These are phyloP conservation scores for Russula sp. DNA, from an alignment of 768 basidiomycete species.

Conservation along the genomic window DNA sequence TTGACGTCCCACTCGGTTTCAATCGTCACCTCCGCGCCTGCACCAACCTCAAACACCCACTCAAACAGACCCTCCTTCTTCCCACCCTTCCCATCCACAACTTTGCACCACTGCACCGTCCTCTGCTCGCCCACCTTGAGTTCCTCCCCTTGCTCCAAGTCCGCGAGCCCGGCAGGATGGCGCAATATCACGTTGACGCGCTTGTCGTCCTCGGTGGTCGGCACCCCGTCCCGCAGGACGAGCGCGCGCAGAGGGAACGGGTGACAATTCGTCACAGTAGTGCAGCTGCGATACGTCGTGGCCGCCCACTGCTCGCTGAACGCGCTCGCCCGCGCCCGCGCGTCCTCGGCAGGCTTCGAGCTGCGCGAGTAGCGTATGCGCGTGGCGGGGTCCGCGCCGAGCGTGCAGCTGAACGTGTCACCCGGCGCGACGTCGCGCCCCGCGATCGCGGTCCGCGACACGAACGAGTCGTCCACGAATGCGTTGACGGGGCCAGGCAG, in stretches of 20 bases:
- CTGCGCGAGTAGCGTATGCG: conserved; percentile 38
- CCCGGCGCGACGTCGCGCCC: conserved; percentile 42
- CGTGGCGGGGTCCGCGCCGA: conserved; percentile 38
- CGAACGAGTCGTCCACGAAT: conserved; percentile 51
- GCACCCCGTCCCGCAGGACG: conserved; percentile 42
- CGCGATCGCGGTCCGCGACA: conserved; percentile 45
- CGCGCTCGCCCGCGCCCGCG: conserved; percentile 31
- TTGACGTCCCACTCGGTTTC: conserved; percentile 51
- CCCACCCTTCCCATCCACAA: conserved; percentile 41
- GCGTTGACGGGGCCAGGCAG: conserved; percentile 50
- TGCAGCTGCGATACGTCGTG: conserved; percentile 37
- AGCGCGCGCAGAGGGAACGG: conserved; percentile 40
- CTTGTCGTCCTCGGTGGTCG: conserved; percentile 36
- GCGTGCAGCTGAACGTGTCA: conserved; percentile 50
- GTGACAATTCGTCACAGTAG: conserved; percentile 44
- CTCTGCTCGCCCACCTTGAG: conserved; percentile 31
- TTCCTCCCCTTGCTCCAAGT: conserved; percentile 38
- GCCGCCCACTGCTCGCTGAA: conserved; percentile 42
- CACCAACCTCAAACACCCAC: conserved; percentile 44
- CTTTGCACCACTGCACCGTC: conserved; percentile 34
- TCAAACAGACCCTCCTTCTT: conserved; percentile 53
- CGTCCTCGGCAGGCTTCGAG: conserved; percentile 31
- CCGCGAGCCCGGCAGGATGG: conserved; percentile 43
- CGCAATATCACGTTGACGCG: conserved; percentile 41
- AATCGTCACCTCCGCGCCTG: conserved; percentile 39